A percentile compares a stretch with the other conserved stretches of the same genome.
Evolutionary conservation across 768 basidiomycete species (phyloP).

Genomic region (Mycena pura): DNA sequence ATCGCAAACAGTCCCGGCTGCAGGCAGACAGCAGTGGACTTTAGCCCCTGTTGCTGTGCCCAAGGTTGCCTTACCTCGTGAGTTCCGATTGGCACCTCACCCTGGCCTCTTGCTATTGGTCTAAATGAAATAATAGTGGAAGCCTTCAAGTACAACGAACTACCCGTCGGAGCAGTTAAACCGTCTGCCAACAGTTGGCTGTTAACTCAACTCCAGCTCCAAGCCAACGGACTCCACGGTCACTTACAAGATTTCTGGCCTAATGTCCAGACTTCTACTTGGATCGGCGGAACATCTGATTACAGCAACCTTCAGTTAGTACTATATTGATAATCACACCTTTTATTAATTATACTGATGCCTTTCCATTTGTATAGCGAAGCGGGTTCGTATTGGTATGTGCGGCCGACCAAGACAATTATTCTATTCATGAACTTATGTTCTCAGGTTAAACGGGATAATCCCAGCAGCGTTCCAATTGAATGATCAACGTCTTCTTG

Average conservation of each 20-base stretch:
- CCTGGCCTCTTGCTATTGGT: too few relatives aligned
- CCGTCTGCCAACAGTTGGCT: slow-evolving; percentile 21
- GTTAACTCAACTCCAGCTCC: slow-evolving; percentile 9
- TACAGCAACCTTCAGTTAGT: slow-evolving; percentile 23
- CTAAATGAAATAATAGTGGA: slow-evolving; percentile 7
- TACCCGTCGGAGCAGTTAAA: slow-evolving; percentile 21
- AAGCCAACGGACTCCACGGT: slow-evolving; percentile 23
- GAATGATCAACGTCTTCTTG: slow-evolving; percentile 19
- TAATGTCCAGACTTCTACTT: slow-evolving; percentile 11
- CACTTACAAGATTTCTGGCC: slow-evolving; percentile 24
- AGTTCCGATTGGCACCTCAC: not conserved
- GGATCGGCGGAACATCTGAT: slow-evolving; percentile 19
- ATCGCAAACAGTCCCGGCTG: not conserved
- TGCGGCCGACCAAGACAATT: not conserved
- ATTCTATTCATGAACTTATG: not conserved
- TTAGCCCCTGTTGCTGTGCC: slow-evolving; percentile 8
- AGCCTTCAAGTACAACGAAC: slow-evolving; percentile 16
- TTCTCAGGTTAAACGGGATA: slow-evolving; percentile 18
- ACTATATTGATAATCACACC: not conserved
- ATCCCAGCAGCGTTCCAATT: slow-evolving; percentile 23
- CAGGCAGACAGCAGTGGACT: slow-evolving; percentile 24
- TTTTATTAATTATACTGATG: not conserved
- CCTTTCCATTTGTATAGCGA: slow-evolving; percentile 5
- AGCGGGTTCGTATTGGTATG: slow-evolving; percentile 15
- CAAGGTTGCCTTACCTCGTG: slow-evolving; percentile 12